A percentile compares a stretch with the other conserved stretches of the same genome.
Evolutionary conservation across 2,329 filamentous ascomycete genomes (phyloP).

Genomic region (Stagonosporopsis vannaccii): DNA sequence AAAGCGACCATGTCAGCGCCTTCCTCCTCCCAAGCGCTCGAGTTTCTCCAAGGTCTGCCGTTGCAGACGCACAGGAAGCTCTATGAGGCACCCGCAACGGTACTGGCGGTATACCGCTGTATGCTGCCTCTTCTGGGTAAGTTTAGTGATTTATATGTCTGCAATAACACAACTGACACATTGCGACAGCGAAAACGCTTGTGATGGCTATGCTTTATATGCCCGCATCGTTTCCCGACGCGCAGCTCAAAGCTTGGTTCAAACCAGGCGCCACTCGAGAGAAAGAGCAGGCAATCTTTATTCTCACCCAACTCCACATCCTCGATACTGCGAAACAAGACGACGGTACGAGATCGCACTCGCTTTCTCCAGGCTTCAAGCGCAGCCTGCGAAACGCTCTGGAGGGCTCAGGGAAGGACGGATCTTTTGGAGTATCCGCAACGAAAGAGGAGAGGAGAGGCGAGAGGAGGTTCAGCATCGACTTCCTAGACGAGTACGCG

Average conservation of each 20-base stretch:
- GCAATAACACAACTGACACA: conserved; percentile 4
- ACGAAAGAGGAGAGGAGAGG: conserved; percentile 65
- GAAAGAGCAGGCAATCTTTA: conserved; percentile 82
- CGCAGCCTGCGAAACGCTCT: conserved; percentile 84
- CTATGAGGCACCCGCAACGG: conserved; percentile 95
- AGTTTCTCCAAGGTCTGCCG: conserved; percentile 91
- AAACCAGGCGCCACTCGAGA: conserved; percentile 74
- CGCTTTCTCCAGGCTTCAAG: conserved; percentile 82
- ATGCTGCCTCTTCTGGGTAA: conserved; percentile 92
- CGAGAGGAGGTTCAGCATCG: conserved; percentile 70
- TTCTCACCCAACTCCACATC: conserved; percentile 87
- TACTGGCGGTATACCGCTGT: conserved; percentile 93
- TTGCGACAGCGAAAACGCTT: conserved; percentile 79
- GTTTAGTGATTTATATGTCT: not conserved
- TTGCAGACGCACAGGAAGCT: conserved; percentile 89
- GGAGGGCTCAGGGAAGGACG: conserved; percentile 83
- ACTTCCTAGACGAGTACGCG: conserved; percentile 84
- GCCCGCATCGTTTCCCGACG: conserved; percentile 77
- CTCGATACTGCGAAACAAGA: conserved; percentile 64
- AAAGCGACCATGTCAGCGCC: conserved; percentile 59
- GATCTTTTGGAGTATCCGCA: conserved; percentile 90
- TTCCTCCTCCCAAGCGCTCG: conserved; percentile 71
- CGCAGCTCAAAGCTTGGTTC: conserved; percentile 86
- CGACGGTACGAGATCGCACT: conserved; percentile 73
- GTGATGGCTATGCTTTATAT: conserved; percentile 96